phyloP scores from a whole-genome alignment of 1,284 basidiomycete species.

The Cutaneotrichosporon sp. region DNA sequence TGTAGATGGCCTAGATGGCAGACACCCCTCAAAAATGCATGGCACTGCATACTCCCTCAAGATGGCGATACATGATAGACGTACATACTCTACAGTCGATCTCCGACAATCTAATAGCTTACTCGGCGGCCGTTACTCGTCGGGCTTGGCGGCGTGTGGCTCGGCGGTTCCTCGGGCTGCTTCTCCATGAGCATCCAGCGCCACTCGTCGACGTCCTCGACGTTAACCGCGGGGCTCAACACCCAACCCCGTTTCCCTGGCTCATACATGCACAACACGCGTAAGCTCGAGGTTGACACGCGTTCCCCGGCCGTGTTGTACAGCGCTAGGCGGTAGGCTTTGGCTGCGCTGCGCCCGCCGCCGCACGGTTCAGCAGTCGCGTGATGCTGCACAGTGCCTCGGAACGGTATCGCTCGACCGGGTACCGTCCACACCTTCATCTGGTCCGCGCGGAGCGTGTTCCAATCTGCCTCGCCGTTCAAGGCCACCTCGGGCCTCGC shows the following conservation, averaged over 20 bases:
- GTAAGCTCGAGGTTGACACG: conserved; percentile 28
- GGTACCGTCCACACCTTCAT: conserved; percentile 14
- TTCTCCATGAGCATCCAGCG: conserved; percentile 30
- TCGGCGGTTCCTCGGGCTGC: conserved; percentile 2
- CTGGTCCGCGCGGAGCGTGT: conserved; percentile 3
- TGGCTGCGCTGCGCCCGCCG: conserved; percentile 33
- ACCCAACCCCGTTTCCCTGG: conserved; percentile 37
- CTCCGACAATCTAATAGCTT: neutral
- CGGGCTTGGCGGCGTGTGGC: conserved; percentile 1
- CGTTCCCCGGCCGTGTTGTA: conserved; percentile 34
- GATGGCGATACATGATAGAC: neutral
- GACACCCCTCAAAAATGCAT: conserved; percentile 3
- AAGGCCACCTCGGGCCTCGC: conserved; percentile 25
- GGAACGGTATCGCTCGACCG: conserved; percentile 16
- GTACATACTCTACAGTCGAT: neutral
- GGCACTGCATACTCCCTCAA: neutral
- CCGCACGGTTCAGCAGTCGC: conserved; percentile 30
- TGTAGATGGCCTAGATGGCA: conserved; percentile 2
- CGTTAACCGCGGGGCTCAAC: conserved; percentile 28
- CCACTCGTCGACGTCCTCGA: conserved; percentile 48
- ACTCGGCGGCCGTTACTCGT: neutral
- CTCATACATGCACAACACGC: conserved; percentile 42
- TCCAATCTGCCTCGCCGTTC: conserved; percentile 15
- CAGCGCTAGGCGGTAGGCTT: conserved; percentile 41
- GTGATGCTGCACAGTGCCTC: conserved; percentile 27